phyloP scores from a whole-genome alignment of 768 basidiomycete genomes.

The Hygrocybe coccinea region DNA sequence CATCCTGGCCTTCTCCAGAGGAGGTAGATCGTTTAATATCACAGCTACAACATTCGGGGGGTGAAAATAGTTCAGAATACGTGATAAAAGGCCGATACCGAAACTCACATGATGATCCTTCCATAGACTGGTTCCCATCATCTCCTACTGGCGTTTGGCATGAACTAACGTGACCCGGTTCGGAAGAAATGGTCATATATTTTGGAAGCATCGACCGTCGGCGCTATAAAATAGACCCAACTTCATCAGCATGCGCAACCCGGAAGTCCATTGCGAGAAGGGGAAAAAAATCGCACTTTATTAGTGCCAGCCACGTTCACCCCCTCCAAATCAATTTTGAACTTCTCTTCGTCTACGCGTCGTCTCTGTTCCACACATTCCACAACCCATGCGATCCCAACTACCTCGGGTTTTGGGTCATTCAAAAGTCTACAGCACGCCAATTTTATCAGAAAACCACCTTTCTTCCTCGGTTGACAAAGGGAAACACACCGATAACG shows the following conservation, averaged over 20 bases:
- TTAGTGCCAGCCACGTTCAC: constrained; percentile 54
- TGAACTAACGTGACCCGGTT: constrained; percentile 3
- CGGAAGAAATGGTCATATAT: constrained; percentile 32
- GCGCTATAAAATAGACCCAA: constrained; percentile 46
- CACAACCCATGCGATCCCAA: constrained; percentile 87
- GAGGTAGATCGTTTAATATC: background rate
- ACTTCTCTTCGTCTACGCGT: constrained; percentile 60
- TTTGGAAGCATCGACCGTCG: constrained; percentile 73
- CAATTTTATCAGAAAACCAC: background rate
- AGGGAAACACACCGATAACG: constrained; percentile 54
- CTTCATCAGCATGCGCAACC: background rate
- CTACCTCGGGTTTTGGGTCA: constrained; percentile 66
- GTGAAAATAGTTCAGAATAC: background rate
- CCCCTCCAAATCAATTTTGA: constrained; percentile 59
- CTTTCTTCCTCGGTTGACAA: background rate
- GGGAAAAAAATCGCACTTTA: constrained; percentile 44
- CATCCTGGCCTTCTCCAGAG: constrained; percentile 27
- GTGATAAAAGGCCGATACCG: background rate
- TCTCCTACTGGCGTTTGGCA: background rate
- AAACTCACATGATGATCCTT: background rate
- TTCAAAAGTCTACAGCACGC: constrained; percentile 45
- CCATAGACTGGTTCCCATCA: background rate
- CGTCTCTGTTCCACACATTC: constrained; percentile 70
- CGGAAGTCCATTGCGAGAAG: background rate
- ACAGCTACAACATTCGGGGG: background rate